A percentile compares a stretch with the other conserved stretches of the same genome.
phyloP scores from a whole-genome alignment of 768 basidiomycete genomes.

The Suillus plorans region DNA sequence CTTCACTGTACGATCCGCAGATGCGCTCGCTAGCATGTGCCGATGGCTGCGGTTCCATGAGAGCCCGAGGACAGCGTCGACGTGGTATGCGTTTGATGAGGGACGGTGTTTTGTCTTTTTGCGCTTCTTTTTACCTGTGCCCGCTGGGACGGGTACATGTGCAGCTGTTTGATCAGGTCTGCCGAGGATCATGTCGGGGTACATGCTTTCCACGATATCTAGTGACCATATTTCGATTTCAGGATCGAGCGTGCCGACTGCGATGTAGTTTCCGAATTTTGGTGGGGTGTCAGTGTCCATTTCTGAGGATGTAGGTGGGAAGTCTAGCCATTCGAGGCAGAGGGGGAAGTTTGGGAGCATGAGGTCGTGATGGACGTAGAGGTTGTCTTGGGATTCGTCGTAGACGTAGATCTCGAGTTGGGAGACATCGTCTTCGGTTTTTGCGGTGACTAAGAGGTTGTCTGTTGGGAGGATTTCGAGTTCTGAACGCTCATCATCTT shows the following conservation, averaged over 20 bases:
- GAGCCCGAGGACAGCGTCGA: slow-evolving; percentile 90
- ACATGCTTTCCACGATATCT: slow-evolving; percentile 91
- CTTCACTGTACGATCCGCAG: slow-evolving; percentile 95
- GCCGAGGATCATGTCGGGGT: slow-evolving; percentile 89
- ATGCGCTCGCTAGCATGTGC: slow-evolving; percentile 89
- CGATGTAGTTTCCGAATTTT: slow-evolving; percentile 82
- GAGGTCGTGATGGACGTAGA: slow-evolving; percentile 96
- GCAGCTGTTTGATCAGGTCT: slow-evolving; percentile 81
- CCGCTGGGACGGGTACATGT: slow-evolving; percentile 73
- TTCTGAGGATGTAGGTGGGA: slow-evolving; percentile 64
- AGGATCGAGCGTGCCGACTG: slow-evolving; percentile 95
- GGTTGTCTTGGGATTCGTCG: slow-evolving; percentile 86
- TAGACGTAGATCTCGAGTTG: slow-evolving; percentile 96
- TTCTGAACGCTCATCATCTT: slow-evolving; percentile 85
- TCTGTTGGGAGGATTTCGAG: slow-evolving; percentile 88
- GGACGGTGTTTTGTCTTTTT: slow-evolving; percentile 77
- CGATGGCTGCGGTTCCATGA: slow-evolving; percentile 91
- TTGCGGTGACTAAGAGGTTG: slow-evolving; percentile 88
- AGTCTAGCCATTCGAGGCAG: slow-evolving; percentile 99
- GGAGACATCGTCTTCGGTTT: slow-evolving; percentile 96
- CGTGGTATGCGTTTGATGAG: slow-evolving; percentile 70
- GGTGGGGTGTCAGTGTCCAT: slow-evolving; percentile 30
- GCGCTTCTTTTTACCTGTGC: slow-evolving; percentile 96
- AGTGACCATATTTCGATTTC: slow-evolving; percentile 99
- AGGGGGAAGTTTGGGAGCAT: slow-evolving; percentile 97